Base-by-base conservation (phyloP, 345 rosid species). In the Linum lewisii region DNA sequence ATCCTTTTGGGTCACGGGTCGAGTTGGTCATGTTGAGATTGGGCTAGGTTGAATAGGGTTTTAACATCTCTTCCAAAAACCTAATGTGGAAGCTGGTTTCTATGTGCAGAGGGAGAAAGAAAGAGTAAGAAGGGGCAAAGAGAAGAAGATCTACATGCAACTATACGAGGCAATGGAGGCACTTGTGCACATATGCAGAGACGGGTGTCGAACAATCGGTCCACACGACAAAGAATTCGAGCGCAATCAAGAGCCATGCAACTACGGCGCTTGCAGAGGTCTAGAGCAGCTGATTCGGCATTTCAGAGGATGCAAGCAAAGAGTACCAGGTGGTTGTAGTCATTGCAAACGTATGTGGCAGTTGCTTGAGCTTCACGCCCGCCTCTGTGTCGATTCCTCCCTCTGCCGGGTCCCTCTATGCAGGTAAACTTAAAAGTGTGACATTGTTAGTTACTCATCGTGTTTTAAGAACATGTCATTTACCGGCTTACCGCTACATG, bases 281-380 rank as follows among this genome's bases (percentile, higher is more conserved):
- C 74, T 92, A 2, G 98, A 92, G 50, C 69, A 75, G 72, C 76
- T 92, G 2, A 74, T 88, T 25, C 79, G 98, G 0, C 98, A 92
- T 72, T 92, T 92, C 11, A 88, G 93, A 0, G 67, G 82, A 5
- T 92, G 98, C 78, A 79, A 79, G 73, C 62, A 81, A 25, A 78
- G 95, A 63, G 82, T 82, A 23, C 93, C 89, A 0, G 90, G 96
- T 0, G 92, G 88, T n/a, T 92, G 96, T 66, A 66, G 67, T 29
- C 93, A 83, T 42, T 92, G 98, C 82, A 92, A 81, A 77, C 78
- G 96, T 71, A 88, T 88, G 98, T 92, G 98, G 98, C 95, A 88
- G 73, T 81, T 88, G 0, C 60, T 88, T 63, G 90, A 88, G 52
- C 76, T 92, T 16, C 98, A 92, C 66, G 79, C 96, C 22, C 87